phyloP scores from a whole-genome alignment of 176 grass and related monocot genomes.

The Cymbopogon citratus region DNA sequence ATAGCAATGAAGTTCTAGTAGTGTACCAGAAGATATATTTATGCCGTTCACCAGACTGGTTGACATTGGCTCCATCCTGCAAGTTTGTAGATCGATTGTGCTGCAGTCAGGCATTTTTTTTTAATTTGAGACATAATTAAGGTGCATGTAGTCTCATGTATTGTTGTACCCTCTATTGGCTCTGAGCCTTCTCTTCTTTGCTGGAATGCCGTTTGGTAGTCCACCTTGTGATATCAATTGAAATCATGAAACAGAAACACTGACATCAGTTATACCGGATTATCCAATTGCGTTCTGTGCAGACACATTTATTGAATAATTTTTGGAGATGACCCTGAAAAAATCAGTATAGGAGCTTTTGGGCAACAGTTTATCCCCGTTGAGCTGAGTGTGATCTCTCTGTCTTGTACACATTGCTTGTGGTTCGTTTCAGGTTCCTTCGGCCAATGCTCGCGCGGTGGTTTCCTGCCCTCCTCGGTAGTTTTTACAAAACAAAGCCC shows the following conservation, averaged over 20 bases:
- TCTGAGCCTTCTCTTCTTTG: not conserved
- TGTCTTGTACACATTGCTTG: not conserved
- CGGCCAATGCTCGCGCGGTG: not conserved
- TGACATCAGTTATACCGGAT: not conserved
- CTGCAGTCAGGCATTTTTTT: not conserved
- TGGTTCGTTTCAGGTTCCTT: not conserved
- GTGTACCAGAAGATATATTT: slow-evolving; percentile 23
- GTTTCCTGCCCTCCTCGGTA: not conserved
- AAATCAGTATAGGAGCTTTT: not conserved
- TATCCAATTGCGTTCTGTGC: not conserved
- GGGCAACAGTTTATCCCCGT: not conserved
- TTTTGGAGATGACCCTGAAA: not conserved
- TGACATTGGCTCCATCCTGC: slow-evolving; percentile 1
- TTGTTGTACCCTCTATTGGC: not conserved
- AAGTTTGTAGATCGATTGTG: slow-evolving; percentile 16
- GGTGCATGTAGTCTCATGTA: not conserved
- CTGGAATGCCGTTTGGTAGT: not conserved
- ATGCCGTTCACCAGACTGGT: not conserved
- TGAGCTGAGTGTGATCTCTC: no score
- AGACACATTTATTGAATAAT: not conserved
- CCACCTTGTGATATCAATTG: not conserved
- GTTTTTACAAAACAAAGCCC: no score
- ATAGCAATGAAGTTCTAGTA: slow-evolving; percentile 17
- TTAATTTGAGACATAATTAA: slow-evolving; percentile 29
- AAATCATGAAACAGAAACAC: not conserved